Percentiles rank a stretch among this genome's conserved stretches.
These are phyloP conservation scores for Euptelea pleiosperma DNA, from an alignment of 164 flowering plant genomes.

Conservation along the genomic window DNA sequence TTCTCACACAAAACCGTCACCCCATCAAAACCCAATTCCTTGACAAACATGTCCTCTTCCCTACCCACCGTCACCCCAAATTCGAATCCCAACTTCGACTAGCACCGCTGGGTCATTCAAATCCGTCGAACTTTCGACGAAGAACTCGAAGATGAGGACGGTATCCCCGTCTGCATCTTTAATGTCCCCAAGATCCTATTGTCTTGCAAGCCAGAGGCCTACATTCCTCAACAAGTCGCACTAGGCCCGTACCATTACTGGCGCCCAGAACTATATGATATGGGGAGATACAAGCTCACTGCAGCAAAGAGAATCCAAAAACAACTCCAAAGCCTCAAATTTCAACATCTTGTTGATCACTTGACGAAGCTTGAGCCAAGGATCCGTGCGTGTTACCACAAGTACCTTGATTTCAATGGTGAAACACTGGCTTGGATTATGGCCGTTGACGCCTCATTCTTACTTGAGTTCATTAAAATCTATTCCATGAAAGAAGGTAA, in stretches of 20 bases:
- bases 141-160: slow-evolving; percentile 4
- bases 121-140: slow-evolving; percentile 9
- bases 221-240: slow-evolving; percentile 20
- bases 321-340: slow-evolving; percentile 6
- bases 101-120: slow-evolving; percentile 21
- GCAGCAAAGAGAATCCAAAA: slow-evolving; percentile 14
- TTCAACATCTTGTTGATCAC: slow-evolving; percentile 9
- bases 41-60: background rate
- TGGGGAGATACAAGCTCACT: slow-evolving; percentile 21
- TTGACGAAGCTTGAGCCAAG: slow-evolving; percentile 11
- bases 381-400: slow-evolving; percentile 17
- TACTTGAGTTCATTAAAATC: slow-evolving; percentile 16
- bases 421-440: slow-evolving; percentile 22
- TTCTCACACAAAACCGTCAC: no score
- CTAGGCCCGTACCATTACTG: slow-evolving; percentile 25
- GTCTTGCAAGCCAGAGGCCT: slow-evolving; percentile 17
- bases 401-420: slow-evolving; percentile 10
- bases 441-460: slow-evolving; percentile 23
- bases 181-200: slow-evolving; percentile 16
- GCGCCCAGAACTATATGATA: slow-evolving; percentile 17
- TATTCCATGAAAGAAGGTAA: background rate
- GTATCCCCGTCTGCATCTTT: slow-evolving; percentile 12
- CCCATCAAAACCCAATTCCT: background rate
- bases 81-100: background rate
- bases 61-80: background rate